Evolutionary conservation across 352 stramenopile species (phyloP).

Genomic region (Globisporangium alternatum): DNA sequence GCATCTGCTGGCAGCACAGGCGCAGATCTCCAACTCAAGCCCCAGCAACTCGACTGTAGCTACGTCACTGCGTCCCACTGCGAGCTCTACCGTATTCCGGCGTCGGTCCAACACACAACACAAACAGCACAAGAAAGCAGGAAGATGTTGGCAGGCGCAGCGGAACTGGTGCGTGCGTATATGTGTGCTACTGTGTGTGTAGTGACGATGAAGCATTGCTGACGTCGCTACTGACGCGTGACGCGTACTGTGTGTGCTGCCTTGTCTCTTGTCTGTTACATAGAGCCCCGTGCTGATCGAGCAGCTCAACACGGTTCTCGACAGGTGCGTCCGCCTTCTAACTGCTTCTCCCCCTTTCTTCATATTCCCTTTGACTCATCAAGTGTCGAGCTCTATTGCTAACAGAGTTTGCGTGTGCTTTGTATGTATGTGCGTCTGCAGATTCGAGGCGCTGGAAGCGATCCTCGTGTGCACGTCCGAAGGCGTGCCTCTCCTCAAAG

Average conservation of each 20-base stretch:
- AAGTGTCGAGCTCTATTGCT: not conserved
- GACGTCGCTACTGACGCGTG: not conserved
- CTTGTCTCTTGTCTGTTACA: not conserved
- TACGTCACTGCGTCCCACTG: too few relatives aligned
- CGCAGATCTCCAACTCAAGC: too few relatives aligned
- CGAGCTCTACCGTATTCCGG: too few relatives aligned
- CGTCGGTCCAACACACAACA: not conserved
- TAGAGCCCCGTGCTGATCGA: conserved; percentile 63
- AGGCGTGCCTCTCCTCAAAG: conserved; percentile 70
- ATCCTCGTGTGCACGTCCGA: conserved; percentile 81
- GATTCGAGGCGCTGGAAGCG: conserved; percentile 70
- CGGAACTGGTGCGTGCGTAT: conserved; percentile 16
- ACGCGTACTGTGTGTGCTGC: not conserved
- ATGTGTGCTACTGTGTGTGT: not conserved
- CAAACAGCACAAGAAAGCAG: not conserved
- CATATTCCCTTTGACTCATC: not conserved
- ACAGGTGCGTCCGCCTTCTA: conserved; percentile 25
- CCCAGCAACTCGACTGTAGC: too few relatives aligned
- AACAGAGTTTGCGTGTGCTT: not conserved
- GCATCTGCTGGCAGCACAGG: too few relatives aligned
- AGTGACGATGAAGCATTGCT: not conserved
- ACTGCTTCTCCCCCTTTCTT: not conserved
- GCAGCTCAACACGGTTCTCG: conserved; percentile 59
- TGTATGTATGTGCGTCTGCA: conserved; percentile 22
- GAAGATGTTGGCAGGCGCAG: conserved; percentile 12